Base-by-base conservation (phyloP, 2,329 filamentous ascomycete species). In the Sporothrix luriei region DNA sequence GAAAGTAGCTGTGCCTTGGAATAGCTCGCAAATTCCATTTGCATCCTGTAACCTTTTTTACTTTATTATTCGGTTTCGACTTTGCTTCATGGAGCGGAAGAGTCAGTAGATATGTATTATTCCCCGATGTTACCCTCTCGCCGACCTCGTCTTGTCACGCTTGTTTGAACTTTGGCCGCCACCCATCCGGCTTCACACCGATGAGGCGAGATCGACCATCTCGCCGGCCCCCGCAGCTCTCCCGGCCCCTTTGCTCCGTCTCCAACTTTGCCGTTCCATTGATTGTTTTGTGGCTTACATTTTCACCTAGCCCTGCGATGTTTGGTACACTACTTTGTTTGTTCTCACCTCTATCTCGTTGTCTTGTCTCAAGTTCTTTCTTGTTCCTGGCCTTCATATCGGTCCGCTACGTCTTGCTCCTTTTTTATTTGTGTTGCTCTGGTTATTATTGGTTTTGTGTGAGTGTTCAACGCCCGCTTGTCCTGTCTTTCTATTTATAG, bases 211-310 rank as follows among this genome's bases (percentile, higher is more conserved):
- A 61, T 24, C 55, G 10, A 14, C 55, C 55, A n/a, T 24, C n/a
- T 11, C 24, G 33, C 40, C 19, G 38, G n/a, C 55, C 55, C 7
- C 55, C n/a, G 55, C 55, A 38, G 38, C 9, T 38, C 48, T 48
- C 11, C 59, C 21, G 40, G 21, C 13, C 48, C n/a, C n/a, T 62
- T 62, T 46, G 57, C 38, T 26, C 55, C 55, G 33, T 40, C n/a
- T 13, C 5, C 29, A 40, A 16, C 13, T 19, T 19, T 19, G 5
- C 19, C 43, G 14, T 48, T 3, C 29, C 29, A 33, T 13, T 40
- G 1, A n/a, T 59, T 59, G 5, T 16, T 21, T n/a, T 13, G 19
- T 55, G 13, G 33, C 9, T 7, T 9, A 33, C 33, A 3, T 48
- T 48, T 48, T 48, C 14, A 19, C 43, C 14, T 4, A 6, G 43